phyloP scores from a whole-genome alignment of 441 rosid genomes.

The Euphorbia corollata region DNA sequence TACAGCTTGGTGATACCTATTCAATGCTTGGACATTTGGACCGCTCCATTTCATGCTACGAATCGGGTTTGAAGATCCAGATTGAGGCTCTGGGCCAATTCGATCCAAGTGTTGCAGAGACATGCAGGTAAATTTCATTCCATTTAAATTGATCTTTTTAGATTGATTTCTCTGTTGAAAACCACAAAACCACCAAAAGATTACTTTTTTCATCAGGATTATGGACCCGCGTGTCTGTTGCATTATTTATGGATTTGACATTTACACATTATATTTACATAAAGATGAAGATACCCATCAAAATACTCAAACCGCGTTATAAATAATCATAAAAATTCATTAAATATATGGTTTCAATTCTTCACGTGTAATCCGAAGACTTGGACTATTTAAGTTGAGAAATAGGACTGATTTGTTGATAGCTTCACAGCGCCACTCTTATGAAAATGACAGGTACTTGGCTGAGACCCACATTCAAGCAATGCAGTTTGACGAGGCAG shows the following conservation, averaged over 20 bases:
- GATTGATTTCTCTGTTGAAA: not conserved
- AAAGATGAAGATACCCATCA: not conserved
- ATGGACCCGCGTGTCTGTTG: constrained; percentile 9
- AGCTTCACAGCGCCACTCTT: not conserved
- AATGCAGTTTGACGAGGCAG: constrained; percentile 90
- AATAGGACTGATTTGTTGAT: too few species aligned
- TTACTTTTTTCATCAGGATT: not conserved
- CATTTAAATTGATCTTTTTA: too few species aligned
- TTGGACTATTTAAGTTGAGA: not conserved
- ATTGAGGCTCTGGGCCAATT: constrained; percentile 38
- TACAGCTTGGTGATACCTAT: constrained; percentile 58
- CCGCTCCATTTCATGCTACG: constrained; percentile 42
- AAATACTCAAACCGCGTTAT: not conserved
- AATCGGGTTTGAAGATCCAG: constrained; percentile 44
- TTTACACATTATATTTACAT: not conserved
- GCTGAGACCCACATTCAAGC: constrained; percentile 92
- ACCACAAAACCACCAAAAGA: not conserved
- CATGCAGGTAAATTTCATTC: constrained; percentile 31
- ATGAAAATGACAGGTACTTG: constrained; percentile 49
- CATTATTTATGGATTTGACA: constrained; percentile 3
- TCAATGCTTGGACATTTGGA: constrained; percentile 45
- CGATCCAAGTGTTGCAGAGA: constrained; percentile 48
- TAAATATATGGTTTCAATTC: not conserved
- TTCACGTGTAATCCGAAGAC: not conserved
- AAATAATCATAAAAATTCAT: not conserved